A percentile compares a stretch with the other conserved stretches of the same genome.
These are phyloP conservation scores for Auricularia sp. DNA, from an alignment of 768 basidiomycete genomes.

Conservation along the genomic window DNA sequence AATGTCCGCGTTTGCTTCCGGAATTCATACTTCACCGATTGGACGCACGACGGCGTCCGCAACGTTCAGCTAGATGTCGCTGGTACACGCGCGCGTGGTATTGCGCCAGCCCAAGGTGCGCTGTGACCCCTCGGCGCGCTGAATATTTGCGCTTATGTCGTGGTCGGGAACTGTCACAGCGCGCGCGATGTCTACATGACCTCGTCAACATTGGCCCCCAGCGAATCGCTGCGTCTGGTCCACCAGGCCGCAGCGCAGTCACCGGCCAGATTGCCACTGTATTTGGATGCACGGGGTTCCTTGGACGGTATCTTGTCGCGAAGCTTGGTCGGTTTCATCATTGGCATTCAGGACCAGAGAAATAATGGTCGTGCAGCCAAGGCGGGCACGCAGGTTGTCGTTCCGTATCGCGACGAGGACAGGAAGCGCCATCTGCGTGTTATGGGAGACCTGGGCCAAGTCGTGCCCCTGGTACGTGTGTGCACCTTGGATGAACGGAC, in stretches of 20 bases:
- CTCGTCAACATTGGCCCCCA: constrained; percentile 50
- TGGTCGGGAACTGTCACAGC: neutral
- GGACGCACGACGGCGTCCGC: neutral
- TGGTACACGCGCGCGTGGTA: neutral
- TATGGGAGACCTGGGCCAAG: constrained; percentile 94
- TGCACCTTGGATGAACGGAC: neutral
- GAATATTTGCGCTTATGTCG: neutral
- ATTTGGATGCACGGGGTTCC: constrained; percentile 92
- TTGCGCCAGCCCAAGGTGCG: neutral
- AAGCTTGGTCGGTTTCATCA: constrained; percentile 64
- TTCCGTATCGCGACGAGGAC: constrained; percentile 93
- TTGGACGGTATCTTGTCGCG: constrained; percentile 87
- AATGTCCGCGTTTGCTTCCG: neutral
- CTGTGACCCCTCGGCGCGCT: neutral
- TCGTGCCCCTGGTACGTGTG: constrained; percentile 75
- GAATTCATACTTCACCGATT: neutral
- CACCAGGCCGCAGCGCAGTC: constrained; percentile 76
- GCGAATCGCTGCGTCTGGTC: constrained; percentile 66
- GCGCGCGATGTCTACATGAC: constrained; percentile 62
- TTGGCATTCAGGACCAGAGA: neutral
- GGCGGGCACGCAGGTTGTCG: constrained; percentile 83
- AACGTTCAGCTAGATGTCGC: neutral
- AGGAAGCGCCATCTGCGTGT: constrained; percentile 82
- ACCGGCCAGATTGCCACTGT: constrained; percentile 92
- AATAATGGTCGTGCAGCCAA: constrained; percentile 44